phyloP scores from a whole-genome alignment of 306 rosid genomes.

The Astragalus membranaceus region DNA sequence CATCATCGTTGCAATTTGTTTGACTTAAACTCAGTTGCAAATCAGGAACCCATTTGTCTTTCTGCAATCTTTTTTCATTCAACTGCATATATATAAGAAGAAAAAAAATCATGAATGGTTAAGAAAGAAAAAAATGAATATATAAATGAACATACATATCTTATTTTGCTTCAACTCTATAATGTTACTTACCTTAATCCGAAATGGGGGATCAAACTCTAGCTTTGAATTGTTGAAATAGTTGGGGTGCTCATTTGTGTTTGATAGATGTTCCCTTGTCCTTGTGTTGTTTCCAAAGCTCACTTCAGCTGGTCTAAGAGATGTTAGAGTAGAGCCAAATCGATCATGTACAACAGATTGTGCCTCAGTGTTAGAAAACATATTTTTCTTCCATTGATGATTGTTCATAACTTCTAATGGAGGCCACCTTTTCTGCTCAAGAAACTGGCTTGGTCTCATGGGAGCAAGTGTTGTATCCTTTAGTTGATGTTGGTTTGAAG shows the following conservation, averaged over 20 bases:
- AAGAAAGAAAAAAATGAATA: background rate
- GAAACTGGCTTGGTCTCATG: conserved; percentile 50
- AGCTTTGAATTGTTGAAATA: conserved; percentile 17
- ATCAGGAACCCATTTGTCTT: conserved; percentile 44
- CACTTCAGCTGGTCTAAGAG: conserved; percentile 19
- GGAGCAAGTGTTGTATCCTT: conserved; percentile 32
- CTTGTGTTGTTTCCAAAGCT: conserved; percentile 23
- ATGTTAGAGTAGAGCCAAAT: conserved; percentile 13
- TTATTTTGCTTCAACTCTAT: background rate
- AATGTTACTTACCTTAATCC: conserved; percentile 44
- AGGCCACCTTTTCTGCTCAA: conserved; percentile 48
- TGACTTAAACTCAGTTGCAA: conserved; percentile 53
- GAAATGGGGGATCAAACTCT: conserved; percentile 36
- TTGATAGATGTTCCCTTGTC: conserved; percentile 20
- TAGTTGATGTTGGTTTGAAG: conserved; percentile 8
- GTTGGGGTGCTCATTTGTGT: background rate
- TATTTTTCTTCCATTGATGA: conserved; percentile 25
- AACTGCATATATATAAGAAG: conserved; percentile 34
- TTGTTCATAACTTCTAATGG: conserved; percentile 26
- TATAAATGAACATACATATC: background rate
- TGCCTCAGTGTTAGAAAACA: conserved; percentile 2
- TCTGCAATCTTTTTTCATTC: conserved; percentile 29
- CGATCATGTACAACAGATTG: conserved; percentile 20
- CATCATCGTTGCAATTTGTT: conserved; percentile 19
- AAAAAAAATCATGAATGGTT: no score